Evolutionary conservation across 2,329 filamentous ascomycete species (phyloP).

Genomic region (Thelonectria olida): DNA sequence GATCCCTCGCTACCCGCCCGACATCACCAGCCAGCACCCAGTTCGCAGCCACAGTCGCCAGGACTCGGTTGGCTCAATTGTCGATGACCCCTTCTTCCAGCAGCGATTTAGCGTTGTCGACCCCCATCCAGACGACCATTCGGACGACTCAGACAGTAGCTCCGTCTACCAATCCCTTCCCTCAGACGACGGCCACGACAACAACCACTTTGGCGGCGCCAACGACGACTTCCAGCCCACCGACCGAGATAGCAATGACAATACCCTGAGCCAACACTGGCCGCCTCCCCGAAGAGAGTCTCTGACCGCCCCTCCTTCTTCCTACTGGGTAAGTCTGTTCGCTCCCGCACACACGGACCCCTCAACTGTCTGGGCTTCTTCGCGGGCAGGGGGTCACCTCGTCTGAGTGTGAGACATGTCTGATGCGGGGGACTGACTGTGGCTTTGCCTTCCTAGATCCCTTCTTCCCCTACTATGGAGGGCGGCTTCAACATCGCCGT

Average conservation of each 20-base stretch:
- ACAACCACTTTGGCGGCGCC: constrained; percentile 49
- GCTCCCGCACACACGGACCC: constrained; percentile 32
- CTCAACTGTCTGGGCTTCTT: constrained; percentile 26
- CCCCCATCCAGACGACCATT: constrained; percentile 37
- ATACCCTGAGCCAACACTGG: constrained; percentile 47
- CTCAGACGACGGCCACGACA: constrained; percentile 42
- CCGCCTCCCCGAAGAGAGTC: constrained; percentile 60
- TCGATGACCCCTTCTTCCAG: constrained; percentile 65
- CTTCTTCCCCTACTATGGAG: constrained; percentile 58
- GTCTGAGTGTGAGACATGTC: constrained; percentile 21
- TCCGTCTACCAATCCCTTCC: constrained; percentile 41
- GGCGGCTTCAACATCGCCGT: constrained; percentile 69
- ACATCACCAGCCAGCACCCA: constrained; percentile 9
- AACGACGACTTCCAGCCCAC: constrained; percentile 28
- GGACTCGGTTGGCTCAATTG: constrained; percentile 62
- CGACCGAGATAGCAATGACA: constrained; percentile 38
- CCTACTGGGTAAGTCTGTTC: constrained; percentile 48
- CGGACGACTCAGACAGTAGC: constrained; percentile 37
- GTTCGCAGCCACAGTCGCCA: constrained; percentile 42
- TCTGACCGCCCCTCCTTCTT: constrained; percentile 51
- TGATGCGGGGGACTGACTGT: constrained; percentile 38
- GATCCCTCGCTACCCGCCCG: constrained; percentile 35
- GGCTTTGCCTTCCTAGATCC: constrained; percentile 38
- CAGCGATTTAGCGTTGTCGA: constrained; percentile 52
- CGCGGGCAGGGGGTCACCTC: constrained; percentile 35